These are phyloP conservation scores for Rhizophora mangle DNA, from an alignment of 345 rosid species.

Conservation along the genomic window DNA sequence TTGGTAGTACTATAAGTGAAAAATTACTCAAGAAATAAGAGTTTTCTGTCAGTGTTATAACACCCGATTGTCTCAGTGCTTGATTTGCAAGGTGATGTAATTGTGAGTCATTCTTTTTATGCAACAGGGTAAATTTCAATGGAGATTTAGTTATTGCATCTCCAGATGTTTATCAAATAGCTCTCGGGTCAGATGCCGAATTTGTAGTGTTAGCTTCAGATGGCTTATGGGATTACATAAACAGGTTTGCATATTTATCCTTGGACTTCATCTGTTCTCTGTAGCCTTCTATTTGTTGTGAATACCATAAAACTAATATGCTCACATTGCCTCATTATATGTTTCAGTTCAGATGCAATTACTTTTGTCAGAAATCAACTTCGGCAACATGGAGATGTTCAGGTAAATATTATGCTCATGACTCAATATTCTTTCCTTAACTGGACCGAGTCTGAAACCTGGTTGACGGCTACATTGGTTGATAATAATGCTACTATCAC, in stretches of 20 bases:
- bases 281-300: neutral
- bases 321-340: slow-evolving; percentile 16
- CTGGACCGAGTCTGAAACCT: neutral
- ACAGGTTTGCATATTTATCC: slow-evolving; percentile 38
- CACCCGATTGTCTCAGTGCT: neutral
- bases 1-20: no score
- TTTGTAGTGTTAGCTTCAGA: slow-evolving; percentile 83
- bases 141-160: slow-evolving; percentile 75
- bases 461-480: neutral
- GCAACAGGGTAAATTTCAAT: slow-evolving; percentile 55
- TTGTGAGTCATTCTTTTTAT: slow-evolving; percentile 10
- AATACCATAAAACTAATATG: no score
- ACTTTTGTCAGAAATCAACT: slow-evolving; percentile 74
- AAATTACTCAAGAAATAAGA: no score
- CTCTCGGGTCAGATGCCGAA: slow-evolving; percentile 74
- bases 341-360: slow-evolving; percentile 71
- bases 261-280: no score
- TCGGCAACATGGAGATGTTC: slow-evolving; percentile 86
- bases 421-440: neutral
- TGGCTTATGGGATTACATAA: slow-evolving; percentile 95
- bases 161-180: slow-evolving; percentile 67
- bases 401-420: slow-evolving; percentile 37
- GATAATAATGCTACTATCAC: neutral
- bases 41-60: no score
- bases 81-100: slow-evolving; percentile 11